Evolutionary conservation across 106 monocot genomes (phyloP), one percentile per base, ranked within the genome.

Genomic region (Narthecium ossifragum): DNA sequence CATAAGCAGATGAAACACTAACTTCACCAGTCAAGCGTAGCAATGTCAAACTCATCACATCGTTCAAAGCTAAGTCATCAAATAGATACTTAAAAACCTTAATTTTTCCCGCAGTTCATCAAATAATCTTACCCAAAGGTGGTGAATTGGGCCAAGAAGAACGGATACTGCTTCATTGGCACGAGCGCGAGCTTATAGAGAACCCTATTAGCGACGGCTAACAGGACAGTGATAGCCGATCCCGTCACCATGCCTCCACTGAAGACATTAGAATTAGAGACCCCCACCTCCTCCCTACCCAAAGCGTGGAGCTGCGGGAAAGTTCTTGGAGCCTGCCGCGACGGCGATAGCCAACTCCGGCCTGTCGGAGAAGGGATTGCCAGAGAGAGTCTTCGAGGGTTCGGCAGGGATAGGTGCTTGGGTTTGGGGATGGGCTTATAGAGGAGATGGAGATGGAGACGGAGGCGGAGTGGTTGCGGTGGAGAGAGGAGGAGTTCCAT

Each of bases 81-180:
- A n/a, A n/a, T n/a, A n/a, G n/a, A n/a, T n/a, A n/a, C n/a, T n/a
- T n/a, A n/a, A n/a, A n/a, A n/a, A n/a, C n/a, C n/a, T n/a, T n/a
- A n/a, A n/a, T n/a, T n/a, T n/a, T n/a, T n/a, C n/a, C n/a, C n/a
- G n/a, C n/a, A n/a, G n/a, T n/a, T n/a, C n/a, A n/a, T n/a, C n/a
- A n/a, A n/a, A n/a, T n/a, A n/a, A n/a, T n/a, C n/a, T n/a, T 70
- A 99, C 98, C 98, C 98, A 56, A 99, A 99, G 7, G 91, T 99
- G 18, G 88, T 92, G 64, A 91, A 27, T 68, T 99, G 98, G 29
- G 98, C 98, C 54, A 99, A 66, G 70, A 99, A 99, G 79, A 99
- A 99, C n/a, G 98, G 98, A 67, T 82, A 99, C 28, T 82, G 61
- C 69, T 66, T 88, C 98, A 99, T 79, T 24, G 98, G 98, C 18